Evolutionary conservation across 2,329 filamentous ascomycete species (phyloP), one percentile per base, ranked within the genome.

Genomic region (Paraphoma chrysanthemicola): DNA sequence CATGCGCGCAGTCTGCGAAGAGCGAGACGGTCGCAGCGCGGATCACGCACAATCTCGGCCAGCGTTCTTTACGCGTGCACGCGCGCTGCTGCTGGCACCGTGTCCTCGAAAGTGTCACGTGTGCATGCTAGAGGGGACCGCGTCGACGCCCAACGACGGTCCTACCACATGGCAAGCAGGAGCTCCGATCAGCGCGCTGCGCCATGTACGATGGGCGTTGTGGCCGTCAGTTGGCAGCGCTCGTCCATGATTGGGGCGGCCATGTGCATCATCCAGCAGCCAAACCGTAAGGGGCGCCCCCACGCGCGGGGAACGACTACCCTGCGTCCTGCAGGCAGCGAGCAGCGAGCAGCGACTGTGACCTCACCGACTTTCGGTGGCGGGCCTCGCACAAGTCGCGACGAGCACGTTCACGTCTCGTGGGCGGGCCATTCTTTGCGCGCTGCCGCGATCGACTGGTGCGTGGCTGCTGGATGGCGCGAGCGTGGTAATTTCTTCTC

Each of bases 61-160:
- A 45, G 17, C 10, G 56, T 59, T 50, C 54, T 62, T 54, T 45
- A 57, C 55, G 44, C 33, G 18, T 39, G 29, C 14, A 46, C 58
- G 54, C 58, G 59, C 58, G 44, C 56, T 45, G 60, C n/a, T n/a
- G n/a, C n/a, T n/a, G n/a, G n/a, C n/a, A n/a, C n/a, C n/a, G n/a
- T n/a, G n/a, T 44, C 17, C 38, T 33, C 7, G 33, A 46, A 47
- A 41, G 52, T 54, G 48, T 42, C 46, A 33, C 51, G 48, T 53
- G 51, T 23, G 14, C 30, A 48, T 48, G 45, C 45, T 7, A 31
- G 61, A 54, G 66, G 66, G 46, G 12, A 51, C 17, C 38, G 45
- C 42, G 31, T 49, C 43, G 47, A 49, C 50, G 53, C 53, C 53
- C 48, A 56, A 52, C 38, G 36, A 49, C 16, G 14, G 33, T 36